phyloP scores from a whole-genome alignment of 2,329 filamentous ascomycete genomes.

The Diaporthe amygdali region DNA sequence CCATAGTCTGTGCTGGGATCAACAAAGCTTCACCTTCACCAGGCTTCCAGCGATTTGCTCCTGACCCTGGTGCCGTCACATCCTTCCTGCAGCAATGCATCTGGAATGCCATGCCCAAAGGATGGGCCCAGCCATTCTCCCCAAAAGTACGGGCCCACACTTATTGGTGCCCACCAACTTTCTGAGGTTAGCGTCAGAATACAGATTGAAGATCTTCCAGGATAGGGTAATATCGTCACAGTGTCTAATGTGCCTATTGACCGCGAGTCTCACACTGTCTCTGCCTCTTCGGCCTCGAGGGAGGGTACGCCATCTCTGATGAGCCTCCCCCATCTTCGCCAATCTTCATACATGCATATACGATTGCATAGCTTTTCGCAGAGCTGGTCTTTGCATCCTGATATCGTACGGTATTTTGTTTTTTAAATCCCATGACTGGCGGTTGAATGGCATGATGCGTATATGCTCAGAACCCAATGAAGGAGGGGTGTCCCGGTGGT shows the following conservation, averaged over 20 bases:
- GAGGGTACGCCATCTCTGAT: constrained; percentile 4
- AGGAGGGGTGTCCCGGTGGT: background rate
- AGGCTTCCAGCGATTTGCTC: constrained; percentile 13
- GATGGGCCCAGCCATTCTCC: constrained; percentile 22
- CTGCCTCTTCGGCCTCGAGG: background rate
- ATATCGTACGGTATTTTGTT: background rate
- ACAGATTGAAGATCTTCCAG: constrained; percentile 18
- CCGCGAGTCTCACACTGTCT: background rate
- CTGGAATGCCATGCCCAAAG: constrained; percentile 23
- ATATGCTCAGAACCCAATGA: background rate
- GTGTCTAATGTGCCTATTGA: background rate
- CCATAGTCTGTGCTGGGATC: constrained; percentile 18
- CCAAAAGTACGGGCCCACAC: constrained; percentile 24
- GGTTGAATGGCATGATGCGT: background rate
- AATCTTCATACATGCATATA: constrained; percentile 13
- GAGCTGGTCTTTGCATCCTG: background rate
- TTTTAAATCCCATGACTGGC: background rate
- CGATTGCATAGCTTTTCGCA: constrained; percentile 3
- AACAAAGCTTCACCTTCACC: constrained; percentile 7
- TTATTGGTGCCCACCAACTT: constrained; percentile 12
- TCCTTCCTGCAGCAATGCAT: constrained; percentile 20
- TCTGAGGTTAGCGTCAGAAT: constrained; percentile 20
- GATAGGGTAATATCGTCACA: constrained; percentile 1
- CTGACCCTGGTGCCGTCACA: constrained; percentile 15
- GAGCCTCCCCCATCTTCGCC: constrained; percentile 12